A percentile compares a stretch with the other conserved stretches of the same genome.
Evolutionary conservation across 768 basidiomycete genomes (phyloP).

Genomic region (Rhodocollybia butyracea): DNA sequence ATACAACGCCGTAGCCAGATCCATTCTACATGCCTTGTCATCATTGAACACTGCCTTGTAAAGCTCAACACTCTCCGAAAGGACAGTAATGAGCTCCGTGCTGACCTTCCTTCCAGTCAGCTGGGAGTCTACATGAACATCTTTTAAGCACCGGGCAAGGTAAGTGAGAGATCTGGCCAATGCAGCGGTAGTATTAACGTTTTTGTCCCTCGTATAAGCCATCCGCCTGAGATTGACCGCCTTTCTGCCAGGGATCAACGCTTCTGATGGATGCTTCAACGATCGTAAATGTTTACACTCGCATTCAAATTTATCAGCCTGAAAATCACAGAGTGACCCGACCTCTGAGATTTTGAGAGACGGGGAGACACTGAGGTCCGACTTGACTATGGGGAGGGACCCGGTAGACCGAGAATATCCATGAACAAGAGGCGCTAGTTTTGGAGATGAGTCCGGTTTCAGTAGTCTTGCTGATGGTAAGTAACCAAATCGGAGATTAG

Average conservation of each 20-base stretch:
- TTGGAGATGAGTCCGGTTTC: not conserved
- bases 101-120: not conserved
- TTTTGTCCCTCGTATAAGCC: not conserved
- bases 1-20: slow-evolving; percentile 11
- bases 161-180: slow-evolving; percentile 8
- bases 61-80: slow-evolving; percentile 5
- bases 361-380: not conserved
- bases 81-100: not conserved
- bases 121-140: not conserved
- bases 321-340: not conserved
- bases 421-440: not conserved
- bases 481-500: not conserved
- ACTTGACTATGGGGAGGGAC: not conserved
- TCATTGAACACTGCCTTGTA: slow-evolving; percentile 4
- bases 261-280: slow-evolving; percentile 5
- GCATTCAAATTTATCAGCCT: slow-evolving; percentile 2
- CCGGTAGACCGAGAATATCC: not conserved
- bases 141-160: slow-evolving; percentile 7
- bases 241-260: slow-evolving; percentile 5
- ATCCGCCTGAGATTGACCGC: slow-evolving; percentile 7
- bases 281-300: slow-evolving; percentile 8
- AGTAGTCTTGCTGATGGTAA: not conserved
- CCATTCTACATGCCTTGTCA: slow-evolving; percentile 7
- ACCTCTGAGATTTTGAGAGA: not conserved
- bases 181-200: not conserved